Evolutionary conservation across 2,329 filamentous ascomycete genomes (phyloP).

Genomic region (Xylariaceae sp.): DNA sequence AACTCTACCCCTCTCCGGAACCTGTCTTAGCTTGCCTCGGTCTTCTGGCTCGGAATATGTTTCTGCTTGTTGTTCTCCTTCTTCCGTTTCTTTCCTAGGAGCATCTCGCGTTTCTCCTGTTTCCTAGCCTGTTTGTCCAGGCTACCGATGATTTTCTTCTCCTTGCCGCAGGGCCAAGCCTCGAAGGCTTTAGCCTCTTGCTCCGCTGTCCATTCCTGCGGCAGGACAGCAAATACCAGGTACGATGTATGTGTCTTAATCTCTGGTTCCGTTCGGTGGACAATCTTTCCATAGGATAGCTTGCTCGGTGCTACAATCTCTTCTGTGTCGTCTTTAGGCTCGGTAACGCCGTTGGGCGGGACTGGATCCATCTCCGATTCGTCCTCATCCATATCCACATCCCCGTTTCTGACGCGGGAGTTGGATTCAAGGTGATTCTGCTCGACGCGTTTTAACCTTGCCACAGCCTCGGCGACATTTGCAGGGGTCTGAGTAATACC

Average conservation of each 20-base stretch:
- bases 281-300: slow-evolving; percentile 73
- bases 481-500: slow-evolving; percentile 68
- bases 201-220: slow-evolving; percentile 78
- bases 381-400: slow-evolving; percentile 42
- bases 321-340: slow-evolving; percentile 23
- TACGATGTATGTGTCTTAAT: slow-evolving; percentile 98
- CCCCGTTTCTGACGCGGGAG: slow-evolving; percentile 27
- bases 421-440: slow-evolving; percentile 66
- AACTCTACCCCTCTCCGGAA: not conserved
- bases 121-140: slow-evolving; percentile 54
- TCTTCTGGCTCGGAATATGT: slow-evolving; percentile 12
- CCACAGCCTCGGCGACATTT: slow-evolving; percentile 76
- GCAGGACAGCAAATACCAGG: slow-evolving; percentile 85
- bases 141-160: slow-evolving; percentile 51
- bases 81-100: slow-evolving; percentile 46
- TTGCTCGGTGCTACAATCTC: slow-evolving; percentile 45
- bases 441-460: slow-evolving; percentile 71
- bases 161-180: slow-evolving; percentile 61
- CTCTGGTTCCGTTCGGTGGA: slow-evolving; percentile 81
- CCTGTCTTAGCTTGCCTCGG: slow-evolving; percentile 12
- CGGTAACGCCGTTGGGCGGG: slow-evolving; percentile 24
- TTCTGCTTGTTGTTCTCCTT: slow-evolving; percentile 26
- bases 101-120: slow-evolving; percentile 53
- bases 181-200: slow-evolving; percentile 69
- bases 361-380: slow-evolving; percentile 29